Percentiles rank a stretch among this genome's conserved stretches.
Evolutionary conservation across 495 filamentous ascomycete genomes (phyloP).

Genomic region (Talaromyces trachyspermus): DNA sequence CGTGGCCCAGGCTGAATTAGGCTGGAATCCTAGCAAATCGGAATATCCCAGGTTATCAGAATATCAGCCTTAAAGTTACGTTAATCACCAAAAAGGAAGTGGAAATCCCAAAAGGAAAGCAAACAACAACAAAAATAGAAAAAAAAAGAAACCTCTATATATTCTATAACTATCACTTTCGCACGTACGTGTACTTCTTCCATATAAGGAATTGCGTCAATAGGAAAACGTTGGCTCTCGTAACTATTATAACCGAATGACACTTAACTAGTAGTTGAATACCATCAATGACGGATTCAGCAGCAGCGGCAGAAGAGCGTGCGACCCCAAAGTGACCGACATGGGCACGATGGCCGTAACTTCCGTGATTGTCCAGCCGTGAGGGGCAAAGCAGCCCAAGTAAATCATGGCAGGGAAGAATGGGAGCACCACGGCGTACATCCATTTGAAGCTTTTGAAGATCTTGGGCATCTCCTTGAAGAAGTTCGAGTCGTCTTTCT

Average conservation of each 20-base stretch:
- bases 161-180: neutral
- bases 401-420: conserved; percentile 61
- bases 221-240: neutral
- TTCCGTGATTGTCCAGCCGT: conserved; percentile 62
- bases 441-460: conserved; percentile 69
- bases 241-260: neutral
- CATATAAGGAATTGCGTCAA: neutral
- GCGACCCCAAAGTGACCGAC: conserved; percentile 61
- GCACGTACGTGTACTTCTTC: neutral
- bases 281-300: conserved; percentile 77
- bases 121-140: neutral
- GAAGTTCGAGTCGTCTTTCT: conserved; percentile 66
- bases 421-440: conserved; percentile 55
- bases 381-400: conserved; percentile 55
- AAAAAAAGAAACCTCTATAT: neutral
- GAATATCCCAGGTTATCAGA: neutral
- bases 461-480: conserved; percentile 76
- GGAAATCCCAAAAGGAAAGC: neutral
- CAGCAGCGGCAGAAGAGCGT: conserved; percentile 63
- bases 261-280: conserved; percentile 63
- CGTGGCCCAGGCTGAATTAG: neutral
- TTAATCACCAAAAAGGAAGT: neutral
- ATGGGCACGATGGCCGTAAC: conserved; percentile 79
- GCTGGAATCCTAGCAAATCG: neutral
- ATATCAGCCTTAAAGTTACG: neutral